A percentile compares a stretch with the other conserved stretches of the same genome.
Conservation (phyloP, 495 filamentous ascomycete species). For the Penicillium longicatenatum region DNA sequence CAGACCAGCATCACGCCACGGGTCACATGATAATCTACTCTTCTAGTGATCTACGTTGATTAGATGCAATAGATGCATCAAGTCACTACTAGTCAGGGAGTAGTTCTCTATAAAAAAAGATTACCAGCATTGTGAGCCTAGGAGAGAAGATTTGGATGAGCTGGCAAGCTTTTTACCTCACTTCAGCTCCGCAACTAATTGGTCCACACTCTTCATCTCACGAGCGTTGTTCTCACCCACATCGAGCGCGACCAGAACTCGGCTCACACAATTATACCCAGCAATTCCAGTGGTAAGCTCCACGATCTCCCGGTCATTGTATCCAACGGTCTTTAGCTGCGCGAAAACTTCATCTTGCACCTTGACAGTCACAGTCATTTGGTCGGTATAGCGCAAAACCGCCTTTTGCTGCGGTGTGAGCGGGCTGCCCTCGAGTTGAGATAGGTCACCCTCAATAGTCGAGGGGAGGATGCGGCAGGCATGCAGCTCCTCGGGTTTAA, state of each 20-base stretch:
- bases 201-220: slow-evolving; percentile 47
- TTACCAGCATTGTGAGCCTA: too few species aligned
- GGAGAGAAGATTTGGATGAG: too few species aligned
- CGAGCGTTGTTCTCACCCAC: slow-evolving; percentile 55
- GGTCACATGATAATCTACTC: neutral
- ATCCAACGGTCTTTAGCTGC: slow-evolving; percentile 48
- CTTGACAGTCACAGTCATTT: slow-evolving; percentile 46
- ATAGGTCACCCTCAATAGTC: slow-evolving; percentile 30
- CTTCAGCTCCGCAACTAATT: slow-evolving; percentile 30
- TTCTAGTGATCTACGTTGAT: neutral
- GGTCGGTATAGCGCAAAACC: slow-evolving; percentile 55
- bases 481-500: slow-evolving; percentile 44
- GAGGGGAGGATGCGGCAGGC: slow-evolving; percentile 44
- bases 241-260: slow-evolving; percentile 81
- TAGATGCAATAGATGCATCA: neutral
- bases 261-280: slow-evolving; percentile 83
- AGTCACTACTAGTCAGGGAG: neutral
- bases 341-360: slow-evolving; percentile 65
- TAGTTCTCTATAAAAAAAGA: too few species aligned
- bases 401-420: slow-evolving; percentile 64
- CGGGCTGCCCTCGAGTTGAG: slow-evolving; percentile 32
- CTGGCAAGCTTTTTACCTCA: neutral
- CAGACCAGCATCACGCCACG: neutral
- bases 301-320: slow-evolving; percentile 62
- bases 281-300: slow-evolving; percentile 78